Evolutionary conservation across 2,329 filamentous ascomycete species (phyloP).

Genomic region (Colletotrichum sp.): DNA sequence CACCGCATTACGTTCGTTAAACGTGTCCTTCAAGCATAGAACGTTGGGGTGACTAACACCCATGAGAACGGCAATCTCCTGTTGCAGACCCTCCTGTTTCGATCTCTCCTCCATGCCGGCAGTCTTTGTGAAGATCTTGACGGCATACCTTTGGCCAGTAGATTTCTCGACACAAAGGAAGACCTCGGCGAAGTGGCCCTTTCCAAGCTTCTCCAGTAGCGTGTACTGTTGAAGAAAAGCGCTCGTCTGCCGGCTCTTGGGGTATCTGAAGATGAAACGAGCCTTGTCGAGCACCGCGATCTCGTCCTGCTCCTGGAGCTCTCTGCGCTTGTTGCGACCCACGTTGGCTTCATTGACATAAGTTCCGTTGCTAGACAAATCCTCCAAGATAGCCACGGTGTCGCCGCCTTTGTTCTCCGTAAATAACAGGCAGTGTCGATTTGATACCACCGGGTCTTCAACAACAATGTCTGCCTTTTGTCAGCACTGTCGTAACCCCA

Average conservation of each 20-base stretch:
- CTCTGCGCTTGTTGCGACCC: slow-evolving; percentile 88
- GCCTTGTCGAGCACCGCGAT: slow-evolving; percentile 85
- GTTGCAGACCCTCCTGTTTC: slow-evolving; percentile 85
- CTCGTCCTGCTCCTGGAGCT: slow-evolving; percentile 89
- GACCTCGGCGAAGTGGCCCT: slow-evolving; percentile 94
- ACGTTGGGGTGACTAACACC: slow-evolving; percentile 95
- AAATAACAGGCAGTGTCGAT: slow-evolving; percentile 79
- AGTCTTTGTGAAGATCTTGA: slow-evolving; percentile 93
- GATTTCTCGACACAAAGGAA: slow-evolving; percentile 89
- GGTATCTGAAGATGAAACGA: slow-evolving; percentile 91
- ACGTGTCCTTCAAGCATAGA: slow-evolving; percentile 92
- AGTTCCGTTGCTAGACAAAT: slow-evolving; percentile 94
- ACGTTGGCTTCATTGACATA: slow-evolving; percentile 93
- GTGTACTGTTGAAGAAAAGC: slow-evolving; percentile 88
- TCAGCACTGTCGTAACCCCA: slow-evolving; percentile 6
- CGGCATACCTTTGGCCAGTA: slow-evolving; percentile 82
- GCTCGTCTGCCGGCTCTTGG: slow-evolving; percentile 74
- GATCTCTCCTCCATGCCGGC: slow-evolving; percentile 82
- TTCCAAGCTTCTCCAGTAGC: slow-evolving; percentile 84
- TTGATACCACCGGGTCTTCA: slow-evolving; percentile 82
- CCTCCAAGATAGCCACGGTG: slow-evolving; percentile 81
- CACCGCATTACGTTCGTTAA: slow-evolving; percentile 88
- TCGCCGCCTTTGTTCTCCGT: slow-evolving; percentile 62
- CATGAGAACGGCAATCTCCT: slow-evolving; percentile 97
- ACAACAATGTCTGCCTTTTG: slow-evolving; percentile 69